Percentiles rank a stretch among this genome's conserved stretches.
Evolutionary conservation across 345 rosid genomes (phyloP).

Genomic region (Erodium maritimum): DNA sequence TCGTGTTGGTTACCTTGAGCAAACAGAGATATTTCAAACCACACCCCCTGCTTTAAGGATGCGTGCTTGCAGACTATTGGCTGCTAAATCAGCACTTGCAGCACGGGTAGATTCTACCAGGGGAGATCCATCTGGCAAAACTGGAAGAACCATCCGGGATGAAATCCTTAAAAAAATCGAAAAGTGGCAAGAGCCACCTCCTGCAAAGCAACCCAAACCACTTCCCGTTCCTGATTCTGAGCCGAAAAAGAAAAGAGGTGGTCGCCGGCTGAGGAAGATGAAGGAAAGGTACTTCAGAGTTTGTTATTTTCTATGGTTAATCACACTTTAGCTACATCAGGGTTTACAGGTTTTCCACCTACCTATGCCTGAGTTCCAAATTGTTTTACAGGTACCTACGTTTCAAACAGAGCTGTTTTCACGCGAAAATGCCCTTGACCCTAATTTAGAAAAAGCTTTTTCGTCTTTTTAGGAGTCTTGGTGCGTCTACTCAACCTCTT

Average conservation of each 20-base stretch:
- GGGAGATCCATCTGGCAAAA: slow-evolving; percentile 68
- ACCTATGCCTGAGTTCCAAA: too few species aligned
- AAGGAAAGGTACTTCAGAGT: slow-evolving; percentile 56
- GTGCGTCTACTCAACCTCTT: too few species aligned
- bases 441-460: too few species aligned
- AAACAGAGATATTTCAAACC: slow-evolving; percentile 72
- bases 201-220: slow-evolving; percentile 91
- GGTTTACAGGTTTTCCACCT: too few species aligned
- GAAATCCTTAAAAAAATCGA: slow-evolving; percentile 78
- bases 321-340: too few species aligned
- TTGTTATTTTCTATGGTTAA: too few species aligned
- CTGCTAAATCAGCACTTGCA: slow-evolving; percentile 74
- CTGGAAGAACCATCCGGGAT: slow-evolving; percentile 60
- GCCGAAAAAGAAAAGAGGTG: slow-evolving; percentile 95
- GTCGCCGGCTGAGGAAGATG: slow-evolving; percentile 90
- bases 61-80: slow-evolving; percentile 79
- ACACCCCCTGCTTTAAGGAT: slow-evolving; percentile 66
- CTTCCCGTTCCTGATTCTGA: slow-evolving; percentile 99
- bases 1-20: slow-evolving; percentile 80
- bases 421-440: too few species aligned
- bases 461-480: too few species aligned
- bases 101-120: slow-evolving; percentile 80
- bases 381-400: too few species aligned
- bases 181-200: slow-evolving; percentile 98
- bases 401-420: too few species aligned